Conservation (phyloP, 257 asterid species). For the Plectranthus barbatus region DNA sequence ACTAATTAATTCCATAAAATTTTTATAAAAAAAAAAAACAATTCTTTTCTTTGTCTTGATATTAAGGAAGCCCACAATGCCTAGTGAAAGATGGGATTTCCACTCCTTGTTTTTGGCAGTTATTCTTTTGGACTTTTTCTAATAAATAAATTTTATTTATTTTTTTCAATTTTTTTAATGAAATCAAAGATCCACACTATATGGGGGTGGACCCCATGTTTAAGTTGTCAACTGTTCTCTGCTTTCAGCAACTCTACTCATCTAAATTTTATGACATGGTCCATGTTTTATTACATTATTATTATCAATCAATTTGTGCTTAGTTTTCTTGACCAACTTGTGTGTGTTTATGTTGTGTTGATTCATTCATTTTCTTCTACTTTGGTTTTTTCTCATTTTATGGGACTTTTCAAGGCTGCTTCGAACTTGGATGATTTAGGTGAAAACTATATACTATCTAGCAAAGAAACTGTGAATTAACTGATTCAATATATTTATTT, state of each 20-base stretch:
- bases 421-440: too few species aligned
- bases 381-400: not conserved
- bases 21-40: not conserved
- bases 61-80: constrained; percentile 29
- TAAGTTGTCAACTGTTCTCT: constrained; percentile 32
- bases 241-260: constrained; percentile 22
- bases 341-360: too few species aligned
- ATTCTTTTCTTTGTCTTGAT: constrained; percentile 33
- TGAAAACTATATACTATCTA: too few species aligned
- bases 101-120: constrained; percentile 29
- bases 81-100: constrained; percentile 31
- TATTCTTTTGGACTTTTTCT: constrained; percentile 26
- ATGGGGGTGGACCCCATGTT: constrained; percentile 27
- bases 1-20: constrained; percentile 26
- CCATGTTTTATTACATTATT: constrained; percentile 1
- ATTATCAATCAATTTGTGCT: too few species aligned
- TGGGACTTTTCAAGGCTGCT: too few species aligned
- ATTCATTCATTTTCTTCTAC: not conserved
- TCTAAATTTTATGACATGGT: constrained; percentile 4
- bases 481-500: too few species aligned
- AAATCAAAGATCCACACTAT: constrained; percentile 33
- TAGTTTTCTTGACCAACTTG: constrained; percentile 10
- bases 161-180: not conserved
- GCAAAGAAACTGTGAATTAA: too few species aligned
- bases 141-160: constrained; percentile 13